A percentile compares a stretch with the other conserved stretches of the same genome.
Evolutionary conservation across 1,284 basidiomycete genomes (phyloP).

Genomic region (Tremellales sp.): DNA sequence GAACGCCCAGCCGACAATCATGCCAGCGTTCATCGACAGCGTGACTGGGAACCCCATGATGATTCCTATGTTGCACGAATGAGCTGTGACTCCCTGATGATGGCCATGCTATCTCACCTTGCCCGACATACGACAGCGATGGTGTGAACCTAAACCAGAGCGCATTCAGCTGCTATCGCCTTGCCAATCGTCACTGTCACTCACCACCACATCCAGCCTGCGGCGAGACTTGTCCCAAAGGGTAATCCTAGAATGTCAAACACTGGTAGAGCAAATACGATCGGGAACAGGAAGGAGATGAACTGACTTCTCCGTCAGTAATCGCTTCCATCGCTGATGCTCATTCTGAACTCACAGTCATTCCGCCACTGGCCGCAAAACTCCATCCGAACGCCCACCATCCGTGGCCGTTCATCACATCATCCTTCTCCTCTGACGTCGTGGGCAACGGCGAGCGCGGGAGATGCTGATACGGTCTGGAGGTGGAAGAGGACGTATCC

Average conservation of each 20-base stretch:
- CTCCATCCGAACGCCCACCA: slow-evolving; percentile 72
- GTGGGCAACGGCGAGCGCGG: slow-evolving; percentile 21
- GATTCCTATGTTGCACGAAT: slow-evolving; percentile 61
- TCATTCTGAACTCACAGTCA: slow-evolving; percentile 60
- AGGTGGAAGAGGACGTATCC: slow-evolving; percentile 1
- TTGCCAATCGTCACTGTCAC: slow-evolving; percentile 5
- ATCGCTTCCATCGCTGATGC: not conserved
- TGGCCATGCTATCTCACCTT: slow-evolving; percentile 55
- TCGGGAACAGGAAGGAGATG: slow-evolving; percentile 74
- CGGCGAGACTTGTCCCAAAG: slow-evolving; percentile 62
- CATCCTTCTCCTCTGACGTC: slow-evolving; percentile 28
- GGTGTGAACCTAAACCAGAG: slow-evolving; percentile 64
- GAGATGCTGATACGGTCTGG: slow-evolving; percentile 29
- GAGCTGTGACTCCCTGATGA: not conserved
- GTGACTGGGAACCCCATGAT: slow-evolving; percentile 98
- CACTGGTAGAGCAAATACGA: slow-evolving; percentile 83
- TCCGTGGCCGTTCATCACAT: slow-evolving; percentile 58
- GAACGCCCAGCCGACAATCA: slow-evolving; percentile 92
- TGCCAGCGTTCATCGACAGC: slow-evolving; percentile 88
- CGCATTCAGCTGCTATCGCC: slow-evolving; percentile 1
- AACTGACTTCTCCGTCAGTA: slow-evolving; percentile 34
- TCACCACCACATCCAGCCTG: slow-evolving; percentile 83
- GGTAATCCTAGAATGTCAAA: slow-evolving; percentile 61
- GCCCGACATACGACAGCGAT: slow-evolving; percentile 83
- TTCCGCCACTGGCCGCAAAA: slow-evolving; percentile 63